Evolutionary conservation across 2,329 filamentous ascomycete species (phyloP).

Genomic region (Aureobasidium mangrovei): DNA sequence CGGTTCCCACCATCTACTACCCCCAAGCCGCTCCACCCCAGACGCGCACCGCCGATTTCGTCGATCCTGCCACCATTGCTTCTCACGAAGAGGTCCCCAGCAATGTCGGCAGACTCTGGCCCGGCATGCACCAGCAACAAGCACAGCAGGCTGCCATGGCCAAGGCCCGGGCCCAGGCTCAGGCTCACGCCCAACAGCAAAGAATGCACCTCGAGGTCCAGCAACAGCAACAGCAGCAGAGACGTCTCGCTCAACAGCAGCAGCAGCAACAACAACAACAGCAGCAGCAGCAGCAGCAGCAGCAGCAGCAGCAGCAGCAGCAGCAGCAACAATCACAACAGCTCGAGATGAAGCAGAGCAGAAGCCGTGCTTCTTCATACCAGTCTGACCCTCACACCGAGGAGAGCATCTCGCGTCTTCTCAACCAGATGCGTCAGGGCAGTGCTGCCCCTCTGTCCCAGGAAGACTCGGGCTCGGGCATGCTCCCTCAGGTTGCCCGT

Average conservation of each 20-base stretch:
- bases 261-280: constrained; percentile 28
- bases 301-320: constrained; percentile 28
- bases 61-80: constrained; percentile 66
- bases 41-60: constrained; percentile 41
- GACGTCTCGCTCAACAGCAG: constrained; percentile 26
- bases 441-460: constrained; percentile 47
- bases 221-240: constrained; percentile 25
- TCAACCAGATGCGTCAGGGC: constrained; percentile 81
- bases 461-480: constrained; percentile 39
- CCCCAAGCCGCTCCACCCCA: constrained; percentile 32
- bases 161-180: constrained; percentile 39
- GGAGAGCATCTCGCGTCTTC: constrained; percentile 85
- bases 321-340: constrained; percentile 22
- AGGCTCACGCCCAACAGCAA: constrained; percentile 38
- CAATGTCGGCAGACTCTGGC: constrained; percentile 66
- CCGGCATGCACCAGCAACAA: constrained; percentile 85
- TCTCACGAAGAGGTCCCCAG: constrained; percentile 50
- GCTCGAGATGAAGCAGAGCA: constrained; percentile 35
- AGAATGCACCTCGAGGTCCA: constrained; percentile 23
- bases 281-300: constrained; percentile 23
- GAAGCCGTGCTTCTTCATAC: constrained; percentile 30
- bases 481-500: constrained; percentile 60
- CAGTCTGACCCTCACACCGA: constrained; percentile 48
- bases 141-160: constrained; percentile 56
- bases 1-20: constrained; percentile 58